Evolutionary conservation across 208 protist species (phyloP), one percentile per base, ranked within the genome.

Genomic region (Leishmania guyanensis): DNA sequence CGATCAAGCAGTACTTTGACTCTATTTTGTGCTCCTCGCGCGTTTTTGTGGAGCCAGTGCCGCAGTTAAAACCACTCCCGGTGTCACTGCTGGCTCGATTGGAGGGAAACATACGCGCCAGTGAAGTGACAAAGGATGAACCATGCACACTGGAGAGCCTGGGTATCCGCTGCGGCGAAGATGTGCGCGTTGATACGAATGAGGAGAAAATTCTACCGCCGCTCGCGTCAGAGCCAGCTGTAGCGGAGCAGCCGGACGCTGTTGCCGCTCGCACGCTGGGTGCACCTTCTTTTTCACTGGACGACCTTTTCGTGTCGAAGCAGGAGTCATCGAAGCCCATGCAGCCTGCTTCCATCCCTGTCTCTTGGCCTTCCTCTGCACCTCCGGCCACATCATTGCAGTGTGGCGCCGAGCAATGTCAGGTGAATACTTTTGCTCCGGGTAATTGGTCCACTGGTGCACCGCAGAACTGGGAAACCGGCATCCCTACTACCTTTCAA

Each of bases 1-100:
- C 54, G 0, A 58, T 96, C 29, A 90, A 90, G 36, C 39, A 33
- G 12, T 82, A 89, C 6, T 95, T 95, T 72, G 85, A 92, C 69
- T 72, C 82, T 10, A 95, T 96, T 17, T 33, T 86, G 56, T 73
- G 73, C 39, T 94, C 93, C 14, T 89, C 80, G 0, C 85, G 80
- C 14, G 87, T 90, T 14, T 95, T 94, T 72, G 48, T 85, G 65
- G 86, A 93, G 33, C 82, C 86, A 5, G 81, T 94, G 43, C 93
- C 93, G 0, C 58, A 75, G 22, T 77, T 96, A 66, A 93, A 93
- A 71, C 83, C 88, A 3, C 78, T 94, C 12, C 91, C 93, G 3
- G 75, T 51, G 36, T 84, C 86, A 5, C 71, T 94, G 22, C 75
- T 91, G 50, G 75, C 77, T 9, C 80, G 86, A 8, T 65, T 96